Evolutionary conservation across 2,329 filamentous ascomycete genomes (phyloP).

Genomic region (Aspergillus hortae): DNA sequence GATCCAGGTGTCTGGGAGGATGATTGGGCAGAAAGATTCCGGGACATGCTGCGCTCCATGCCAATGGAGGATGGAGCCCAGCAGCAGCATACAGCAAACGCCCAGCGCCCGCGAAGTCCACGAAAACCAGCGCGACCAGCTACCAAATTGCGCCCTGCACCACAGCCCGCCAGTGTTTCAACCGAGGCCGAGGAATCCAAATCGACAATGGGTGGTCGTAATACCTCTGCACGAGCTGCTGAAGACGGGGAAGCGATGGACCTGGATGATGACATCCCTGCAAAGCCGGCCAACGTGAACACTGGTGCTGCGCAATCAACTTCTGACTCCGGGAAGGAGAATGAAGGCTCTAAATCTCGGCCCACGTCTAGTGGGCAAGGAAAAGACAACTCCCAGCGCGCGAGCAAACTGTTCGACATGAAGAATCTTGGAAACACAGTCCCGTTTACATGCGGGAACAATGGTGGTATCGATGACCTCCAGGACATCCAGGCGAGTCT

Average conservation of each 20-base stretch:
- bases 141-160: slow-evolving; percentile 25
- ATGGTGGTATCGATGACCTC: slow-evolving; percentile 50
- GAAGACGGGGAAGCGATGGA: slow-evolving; percentile 43
- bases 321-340: slow-evolving; percentile 10
- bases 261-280: slow-evolving; percentile 38
- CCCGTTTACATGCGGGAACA: slow-evolving; percentile 47
- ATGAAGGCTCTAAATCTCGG: slow-evolving; percentile 8
- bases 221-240: slow-evolving; percentile 13
- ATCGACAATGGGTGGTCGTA: slow-evolving; percentile 24
- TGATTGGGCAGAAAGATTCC: slow-evolving; percentile 37
- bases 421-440: slow-evolving; percentile 49
- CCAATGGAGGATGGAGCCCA: slow-evolving; percentile 26
- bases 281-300: slow-evolving; percentile 6
- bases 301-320: slow-evolving; percentile 1
- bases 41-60: slow-evolving; percentile 30
- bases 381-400: slow-evolving; percentile 10
- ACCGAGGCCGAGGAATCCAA: slow-evolving; percentile 39
- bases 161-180: slow-evolving; percentile 34
- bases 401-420: slow-evolving; percentile 41
- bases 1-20: slow-evolving; percentile 38
- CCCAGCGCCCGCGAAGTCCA: slow-evolving; percentile 29
- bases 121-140: slow-evolving; percentile 29
- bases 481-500: slow-evolving; percentile 52
- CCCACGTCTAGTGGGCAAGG: slow-evolving; percentile 5
- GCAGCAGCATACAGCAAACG: slow-evolving; percentile 17